These are phyloP conservation scores for Austroboletus rostrupii DNA, from an alignment of 1,284 basidiomycete species.

Conservation along the genomic window DNA sequence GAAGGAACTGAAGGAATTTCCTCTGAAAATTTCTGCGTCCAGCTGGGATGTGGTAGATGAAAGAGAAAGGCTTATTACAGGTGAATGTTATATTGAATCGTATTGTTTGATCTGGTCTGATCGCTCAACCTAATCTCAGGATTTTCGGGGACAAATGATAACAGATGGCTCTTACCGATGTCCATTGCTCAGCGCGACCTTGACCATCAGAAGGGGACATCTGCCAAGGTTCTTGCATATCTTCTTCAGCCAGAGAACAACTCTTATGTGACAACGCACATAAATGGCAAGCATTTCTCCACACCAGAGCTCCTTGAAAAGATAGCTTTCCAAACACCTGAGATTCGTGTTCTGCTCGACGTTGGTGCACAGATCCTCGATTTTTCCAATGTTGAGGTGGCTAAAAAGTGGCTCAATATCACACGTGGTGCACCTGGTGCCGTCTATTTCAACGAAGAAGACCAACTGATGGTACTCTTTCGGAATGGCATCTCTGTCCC, in stretches of 20 bases:
- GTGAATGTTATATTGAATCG: background rate
- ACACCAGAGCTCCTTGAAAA: background rate
- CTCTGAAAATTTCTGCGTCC: conserved; percentile 41
- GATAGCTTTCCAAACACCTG: background rate
- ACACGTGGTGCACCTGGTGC: background rate
- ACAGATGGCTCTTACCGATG: conserved; percentile 3
- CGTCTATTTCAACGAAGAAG: background rate
- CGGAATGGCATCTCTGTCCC: background rate
- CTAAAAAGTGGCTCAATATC: background rate
- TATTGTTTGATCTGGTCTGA: too few species aligned
- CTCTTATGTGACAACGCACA: background rate
- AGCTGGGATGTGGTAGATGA: conserved; percentile 47
- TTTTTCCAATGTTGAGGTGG: background rate
- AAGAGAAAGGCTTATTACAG: background rate
- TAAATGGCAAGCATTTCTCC: background rate
- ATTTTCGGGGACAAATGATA: conserved; percentile 11
- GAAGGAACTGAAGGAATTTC: conserved; percentile 40
- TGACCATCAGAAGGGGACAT: conserved; percentile 13
- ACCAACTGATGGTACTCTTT: background rate
- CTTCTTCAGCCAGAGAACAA: conserved; percentile 30
- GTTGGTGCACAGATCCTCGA: background rate
- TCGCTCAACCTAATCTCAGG: background rate
- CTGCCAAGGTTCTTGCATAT: conserved; percentile 39
- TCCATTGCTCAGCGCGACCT: conserved; percentile 12
- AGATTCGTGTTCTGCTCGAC: background rate